phyloP scores from a whole-genome alignment of 306 rosid species.

The Pachyrhizus erosus region DNA sequence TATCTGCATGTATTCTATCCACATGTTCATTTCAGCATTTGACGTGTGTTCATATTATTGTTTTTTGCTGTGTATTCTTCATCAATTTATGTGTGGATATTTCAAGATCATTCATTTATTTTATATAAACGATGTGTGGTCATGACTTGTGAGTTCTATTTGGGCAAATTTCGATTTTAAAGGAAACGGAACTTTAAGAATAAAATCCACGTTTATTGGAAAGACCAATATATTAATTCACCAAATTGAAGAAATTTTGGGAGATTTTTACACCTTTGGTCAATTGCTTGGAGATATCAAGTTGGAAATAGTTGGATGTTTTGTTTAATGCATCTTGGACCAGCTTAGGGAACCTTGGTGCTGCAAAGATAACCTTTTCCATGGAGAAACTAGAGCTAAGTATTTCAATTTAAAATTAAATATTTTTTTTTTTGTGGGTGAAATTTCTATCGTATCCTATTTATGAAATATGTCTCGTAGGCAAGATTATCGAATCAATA shows the following conservation, averaged over 20 bases:
- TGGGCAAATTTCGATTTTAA: background rate
- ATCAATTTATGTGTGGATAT: slow-evolving; percentile 18
- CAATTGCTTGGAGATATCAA: background rate
- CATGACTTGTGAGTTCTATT: background rate
- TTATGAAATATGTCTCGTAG: background rate
- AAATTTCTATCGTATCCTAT: background rate
- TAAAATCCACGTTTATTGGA: background rate
- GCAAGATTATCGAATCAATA: background rate
- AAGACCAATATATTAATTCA: background rate
- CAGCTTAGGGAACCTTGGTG: slow-evolving; percentile 18
- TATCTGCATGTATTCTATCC: slow-evolving; percentile 13
- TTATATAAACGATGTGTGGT: background rate
- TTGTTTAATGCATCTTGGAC: slow-evolving; percentile 15
- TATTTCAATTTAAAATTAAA: background rate
- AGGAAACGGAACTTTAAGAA: background rate
- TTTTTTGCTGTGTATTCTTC: slow-evolving; percentile 35
- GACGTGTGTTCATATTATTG: slow-evolving; percentile 19
- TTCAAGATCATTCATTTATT: background rate
- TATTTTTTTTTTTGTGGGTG: background rate
- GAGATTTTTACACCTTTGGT: background rate
- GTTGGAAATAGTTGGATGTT: background rate
- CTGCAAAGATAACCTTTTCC: background rate
- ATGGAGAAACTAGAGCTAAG: background rate
- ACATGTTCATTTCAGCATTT: slow-evolving; percentile 34
- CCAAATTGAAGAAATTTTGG: background rate